phyloP scores from a whole-genome alignment of 768 basidiomycete species.

The Mycena vitilis region DNA sequence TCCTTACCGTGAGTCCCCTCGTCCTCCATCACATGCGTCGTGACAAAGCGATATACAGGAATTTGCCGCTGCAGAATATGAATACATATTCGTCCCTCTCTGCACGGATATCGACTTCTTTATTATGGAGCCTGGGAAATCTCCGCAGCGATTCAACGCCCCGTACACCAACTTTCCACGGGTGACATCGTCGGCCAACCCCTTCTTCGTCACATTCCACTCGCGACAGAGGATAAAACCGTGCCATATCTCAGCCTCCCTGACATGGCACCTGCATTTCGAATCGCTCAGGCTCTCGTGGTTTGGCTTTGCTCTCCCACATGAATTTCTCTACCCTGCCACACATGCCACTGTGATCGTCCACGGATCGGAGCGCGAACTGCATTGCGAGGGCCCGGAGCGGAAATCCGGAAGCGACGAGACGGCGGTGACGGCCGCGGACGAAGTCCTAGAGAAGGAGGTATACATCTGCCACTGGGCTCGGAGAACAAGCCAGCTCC shows the following conservation, averaged over 20 bases:
- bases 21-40: background rate
- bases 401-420: too few relatives aligned
- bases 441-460: too few relatives aligned
- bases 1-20: conserved; percentile 2
- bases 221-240: background rate
- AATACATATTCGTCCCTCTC: conserved; percentile 4
- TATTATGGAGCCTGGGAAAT: background rate
- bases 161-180: conserved; percentile 14
- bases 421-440: too few relatives aligned
- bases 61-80: conserved; percentile 12
- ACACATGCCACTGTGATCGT: too few relatives aligned
- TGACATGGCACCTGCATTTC: background rate
- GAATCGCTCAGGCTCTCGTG: background rate
- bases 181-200: conserved; percentile 17
- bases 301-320: background rate
- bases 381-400: too few relatives aligned
- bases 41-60: background rate
- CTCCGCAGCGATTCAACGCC: background rate
- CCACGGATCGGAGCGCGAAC: too few relatives aligned
- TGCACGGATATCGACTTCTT: conserved; percentile 8
- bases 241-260: background rate
- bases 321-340: background rate
- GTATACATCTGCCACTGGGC: too few relatives aligned
- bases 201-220: conserved; percentile 13
- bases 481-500: too few relatives aligned